A percentile compares a stretch with the other conserved stretches of the same genome.
Evolutionary conservation across 306 rosid genomes (phyloP).

Genomic region (Cyamopsis tetragonoloba): DNA sequence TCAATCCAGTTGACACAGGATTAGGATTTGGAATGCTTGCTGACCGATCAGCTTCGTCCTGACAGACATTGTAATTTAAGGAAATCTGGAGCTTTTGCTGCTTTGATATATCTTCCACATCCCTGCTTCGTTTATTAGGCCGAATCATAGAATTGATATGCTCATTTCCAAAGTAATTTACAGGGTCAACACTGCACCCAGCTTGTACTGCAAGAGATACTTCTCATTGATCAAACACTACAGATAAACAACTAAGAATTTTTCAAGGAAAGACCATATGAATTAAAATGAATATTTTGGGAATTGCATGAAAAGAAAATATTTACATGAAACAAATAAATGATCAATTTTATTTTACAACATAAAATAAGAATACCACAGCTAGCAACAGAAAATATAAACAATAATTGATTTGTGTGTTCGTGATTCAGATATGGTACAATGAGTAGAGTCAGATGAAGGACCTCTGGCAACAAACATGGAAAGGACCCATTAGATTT

Average conservation of each 20-base stretch:
- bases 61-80: constrained; percentile 63
- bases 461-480: no score
- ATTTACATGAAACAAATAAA: not conserved
- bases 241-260: constrained; percentile 1
- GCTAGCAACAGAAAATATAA: not conserved
- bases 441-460: no score
- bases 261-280: not conserved
- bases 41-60: constrained; percentile 66
- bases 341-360: not conserved
- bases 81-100: constrained; percentile 86
- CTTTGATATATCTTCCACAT: constrained; percentile 60
- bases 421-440: no score
- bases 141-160: constrained; percentile 55
- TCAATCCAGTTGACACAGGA: constrained; percentile 86
- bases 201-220: constrained; percentile 56
- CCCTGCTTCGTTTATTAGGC: constrained; percentile 62
- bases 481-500: no score
- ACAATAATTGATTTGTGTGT: not conserved
- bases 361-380: not conserved
- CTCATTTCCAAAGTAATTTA: constrained; percentile 72
- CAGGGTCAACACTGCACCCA: constrained; percentile 74
- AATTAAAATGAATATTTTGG: not conserved
- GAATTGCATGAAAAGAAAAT: not conserved
- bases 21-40: constrained; percentile 73
- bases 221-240: constrained; percentile 13